Evolutionary conservation across 805 yeast species (phyloP), one percentile per base, ranked within the genome.

Genomic region (Ogataea populi-albae): DNA sequence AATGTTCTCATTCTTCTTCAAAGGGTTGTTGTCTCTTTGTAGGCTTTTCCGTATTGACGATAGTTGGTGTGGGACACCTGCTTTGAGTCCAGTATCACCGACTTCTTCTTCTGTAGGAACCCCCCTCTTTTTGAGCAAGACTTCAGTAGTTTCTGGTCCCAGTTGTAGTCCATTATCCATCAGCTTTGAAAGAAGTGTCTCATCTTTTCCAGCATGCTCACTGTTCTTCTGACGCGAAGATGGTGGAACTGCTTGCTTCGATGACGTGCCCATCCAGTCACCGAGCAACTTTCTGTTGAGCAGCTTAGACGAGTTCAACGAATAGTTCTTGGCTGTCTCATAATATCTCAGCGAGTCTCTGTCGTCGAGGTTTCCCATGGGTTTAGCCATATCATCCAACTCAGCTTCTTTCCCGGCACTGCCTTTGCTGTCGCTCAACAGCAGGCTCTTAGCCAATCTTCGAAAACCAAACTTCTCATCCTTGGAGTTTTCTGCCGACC

Each of bases 391-490:
- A 10, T 46, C 46, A 5, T 46, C 49, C 4, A 28, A 24, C 26
- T 43, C 46, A 21, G 40, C 21, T 14, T 36, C 45, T 20, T 35
- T 41, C 28, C 37, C 34, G 17, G 28, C 33, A 11, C 26, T 22
- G 19, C 24, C 25, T 23, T 35, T 40, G 26, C 34, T 34, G 7
- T 40, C 47, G 38, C 36, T 49, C 32, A 49, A 47, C 5, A 50
- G 32, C 14, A 54, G 36, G 25, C 44, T 52, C 34, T 45, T 49
- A 11, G 61, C 61, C 10, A 54, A 35, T 35, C 48, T 44, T 35
- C 57, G 41, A 17, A 55, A 48, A 10, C 57, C 45, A 19, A 45
- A 23, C 28, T 48, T 48, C 20, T 54, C 55, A 11, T 47, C 55
- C 14, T 40, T 42, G 14, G 34, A 33, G 31, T 42, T 45, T 11